Evolutionary conservation across 371 early-diverging fungal species (phyloP), one percentile per base, ranked within the genome.

Genomic region (Gilbertella persicaria): DNA sequence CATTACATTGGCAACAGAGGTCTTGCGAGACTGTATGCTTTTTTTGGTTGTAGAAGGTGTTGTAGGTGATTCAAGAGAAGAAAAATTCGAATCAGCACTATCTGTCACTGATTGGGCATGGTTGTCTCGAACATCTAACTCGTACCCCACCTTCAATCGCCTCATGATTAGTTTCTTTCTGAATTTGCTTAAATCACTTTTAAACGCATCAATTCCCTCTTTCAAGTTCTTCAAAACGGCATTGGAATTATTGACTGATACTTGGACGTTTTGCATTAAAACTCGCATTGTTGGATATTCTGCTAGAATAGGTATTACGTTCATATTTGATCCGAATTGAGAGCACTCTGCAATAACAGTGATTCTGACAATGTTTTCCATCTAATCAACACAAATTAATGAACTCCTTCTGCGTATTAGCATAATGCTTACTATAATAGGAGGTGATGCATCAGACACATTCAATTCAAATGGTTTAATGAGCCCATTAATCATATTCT

Each of bases 331-430:
- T 55, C 82, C 82, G 61, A 88, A 79, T 54, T 83, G 80, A 16
- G 84, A 72, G 60, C 85, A 85, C 54, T 91, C 91, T 4, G 88
- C 90, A 37, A 91, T 80, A 29, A 91, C 86, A 1, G 88, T 89
- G 14, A 91, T 75, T 36, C 86, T 73, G 8, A 91, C 71, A 23
- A 76, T 76, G 5, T 89, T 81, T 40, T 82, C 63, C 33, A 83
- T 50, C 82, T 86, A 65, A 37, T 20, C 17, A 21, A 12, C 7
- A 16, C 19, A 29, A 28, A n/a, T 26, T 24, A 23, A 12, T 37
- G 28, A 17, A 17, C 4, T 36, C 4, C 16, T 7, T 35, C 13
- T 25, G n/a, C 8, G 6, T 12, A 21, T 44, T 5, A 25, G 7
- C 21, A 14, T 1, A 25, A 33, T 35, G 33, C 55, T 61, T 55